Percentiles rank a stretch among this genome's conserved stretches.
phyloP scores from a whole-genome alignment of 108 stramenopile species.

The Nitzschia inconspicua region DNA sequence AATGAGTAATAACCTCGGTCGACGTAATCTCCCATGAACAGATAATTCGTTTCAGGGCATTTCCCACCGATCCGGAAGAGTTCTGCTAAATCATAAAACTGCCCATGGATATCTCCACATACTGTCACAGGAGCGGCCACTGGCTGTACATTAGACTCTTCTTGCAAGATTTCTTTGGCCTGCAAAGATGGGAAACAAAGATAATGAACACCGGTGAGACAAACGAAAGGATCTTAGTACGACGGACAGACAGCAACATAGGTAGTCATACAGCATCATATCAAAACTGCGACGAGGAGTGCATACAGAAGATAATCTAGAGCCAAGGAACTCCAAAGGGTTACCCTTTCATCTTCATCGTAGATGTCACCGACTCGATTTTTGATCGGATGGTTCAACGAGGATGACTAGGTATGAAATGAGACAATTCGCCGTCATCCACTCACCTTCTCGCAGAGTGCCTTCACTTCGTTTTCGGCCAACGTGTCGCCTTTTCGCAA shows the following conservation, averaged over 20 bases:
- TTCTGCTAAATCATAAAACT: conserved; percentile 91
- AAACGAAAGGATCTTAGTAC: not conserved
- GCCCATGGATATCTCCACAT: conserved; percentile 93
- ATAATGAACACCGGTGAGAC: too few species aligned
- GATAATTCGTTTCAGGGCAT: conserved; percentile 85
- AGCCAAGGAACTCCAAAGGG: not conserved
- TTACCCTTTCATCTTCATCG: not conserved
- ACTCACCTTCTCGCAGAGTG: conserved; percentile 83
- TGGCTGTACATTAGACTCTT: conserved; percentile 87
- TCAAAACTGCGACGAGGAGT: too few species aligned
- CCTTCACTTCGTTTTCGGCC: conserved; percentile 82
- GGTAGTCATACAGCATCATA: not conserved
- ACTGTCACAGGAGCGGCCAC: conserved; percentile 90
- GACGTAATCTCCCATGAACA: conserved; percentile 94
- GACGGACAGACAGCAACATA: not conserved
- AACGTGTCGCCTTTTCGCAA: conserved; percentile 73
- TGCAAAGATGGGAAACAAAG: not conserved
- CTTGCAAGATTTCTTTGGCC: conserved; percentile 65
- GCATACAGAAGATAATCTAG: not conserved
- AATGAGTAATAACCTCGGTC: conserved; percentile 93
- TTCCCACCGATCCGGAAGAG: conserved; percentile 81
- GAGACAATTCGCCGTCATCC: not conserved
- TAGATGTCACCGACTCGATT: not conserved
- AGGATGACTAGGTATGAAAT: not conserved
- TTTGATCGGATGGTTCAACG: not conserved